phyloP scores from a whole-genome alignment of 108 stramenopile genomes.

The Pseudonitzschia multistriata region DNA sequence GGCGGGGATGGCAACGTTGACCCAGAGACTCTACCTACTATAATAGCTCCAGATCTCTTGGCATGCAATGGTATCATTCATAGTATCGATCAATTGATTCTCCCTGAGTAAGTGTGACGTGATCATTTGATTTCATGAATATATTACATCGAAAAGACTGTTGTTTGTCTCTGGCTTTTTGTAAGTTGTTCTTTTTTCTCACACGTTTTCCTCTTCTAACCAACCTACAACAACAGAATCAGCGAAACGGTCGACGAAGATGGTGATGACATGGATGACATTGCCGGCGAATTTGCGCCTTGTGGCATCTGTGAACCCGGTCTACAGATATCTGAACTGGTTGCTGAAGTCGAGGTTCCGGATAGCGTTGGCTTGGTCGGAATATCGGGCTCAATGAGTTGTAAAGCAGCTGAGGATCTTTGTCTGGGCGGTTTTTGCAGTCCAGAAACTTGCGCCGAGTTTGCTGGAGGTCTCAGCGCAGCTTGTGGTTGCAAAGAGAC shows the following conservation, averaged over 20 bases:
- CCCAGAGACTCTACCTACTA: neutral
- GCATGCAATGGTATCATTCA: constrained; percentile 60
- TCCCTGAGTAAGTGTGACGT: neutral
- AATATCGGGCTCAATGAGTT: neutral
- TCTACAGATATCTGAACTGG: neutral
- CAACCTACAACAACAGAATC: too few species aligned
- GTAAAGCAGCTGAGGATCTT: neutral
- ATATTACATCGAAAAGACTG: too few species aligned
- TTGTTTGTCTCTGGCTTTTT: too few species aligned
- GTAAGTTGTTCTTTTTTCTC: too few species aligned
- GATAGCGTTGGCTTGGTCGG: neutral
- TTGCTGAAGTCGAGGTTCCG: neutral
- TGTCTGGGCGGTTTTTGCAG: neutral
- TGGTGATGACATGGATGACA: too few species aligned
- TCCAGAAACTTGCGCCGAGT: neutral
- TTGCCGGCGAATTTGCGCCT: neutral
- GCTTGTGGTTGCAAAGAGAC: neutral
- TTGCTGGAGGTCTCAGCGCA: neutral
- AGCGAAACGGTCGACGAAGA: too few species aligned
- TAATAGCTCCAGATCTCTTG: constrained; percentile 23
- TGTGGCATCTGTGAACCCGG: constrained; percentile 2
- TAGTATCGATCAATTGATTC: constrained; percentile 34
- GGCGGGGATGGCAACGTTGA: constrained; percentile 17
- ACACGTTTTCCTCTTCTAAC: too few species aligned
- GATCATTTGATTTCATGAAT: too few species aligned